Evolutionary conservation across 352 stramenopile genomes (phyloP).

Genomic region (Globisporangium parvum): DNA sequence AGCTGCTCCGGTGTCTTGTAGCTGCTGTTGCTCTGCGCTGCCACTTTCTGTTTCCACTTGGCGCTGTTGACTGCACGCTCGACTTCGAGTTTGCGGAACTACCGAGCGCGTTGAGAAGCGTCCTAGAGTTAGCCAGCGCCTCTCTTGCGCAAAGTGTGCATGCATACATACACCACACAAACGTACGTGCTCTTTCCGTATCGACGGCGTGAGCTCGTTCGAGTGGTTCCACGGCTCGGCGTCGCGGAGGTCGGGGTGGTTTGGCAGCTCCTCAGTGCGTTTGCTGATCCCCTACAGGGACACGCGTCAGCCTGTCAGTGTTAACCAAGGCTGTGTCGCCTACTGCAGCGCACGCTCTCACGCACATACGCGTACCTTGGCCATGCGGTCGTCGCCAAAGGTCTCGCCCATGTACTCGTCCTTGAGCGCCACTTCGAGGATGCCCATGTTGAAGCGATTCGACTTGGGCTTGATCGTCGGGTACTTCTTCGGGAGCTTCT

Average conservation of each 20-base stretch:
- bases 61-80: constrained; percentile 31
- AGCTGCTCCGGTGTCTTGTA: constrained; percentile 62
- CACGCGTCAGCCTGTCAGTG: neutral
- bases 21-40: constrained; percentile 9
- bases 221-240: constrained; percentile 62
- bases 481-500: constrained; percentile 80
- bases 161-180: too few relatives aligned
- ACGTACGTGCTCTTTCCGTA: constrained; percentile 45
- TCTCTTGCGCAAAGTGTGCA: too few relatives aligned
- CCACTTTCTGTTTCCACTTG: constrained; percentile 46
- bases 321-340: neutral
- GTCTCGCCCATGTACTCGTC: constrained; percentile 57
- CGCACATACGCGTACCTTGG: constrained; percentile 30
- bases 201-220: constrained; percentile 34
- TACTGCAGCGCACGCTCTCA: neutral
- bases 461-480: constrained; percentile 59
- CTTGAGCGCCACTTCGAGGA: constrained; percentile 61
- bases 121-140: neutral
- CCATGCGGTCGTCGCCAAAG: constrained; percentile 66
- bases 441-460: constrained; percentile 77
- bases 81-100: constrained; percentile 31
- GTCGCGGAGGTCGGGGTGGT: constrained; percentile 54
- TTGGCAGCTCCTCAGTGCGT: constrained; percentile 68
- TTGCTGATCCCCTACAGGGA: constrained; percentile 51
- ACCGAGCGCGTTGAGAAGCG: neutral